These are phyloP conservation scores for Puya raimondii DNA, from an alignment of 176 grass and related monocot species.

Conservation along the genomic window DNA sequence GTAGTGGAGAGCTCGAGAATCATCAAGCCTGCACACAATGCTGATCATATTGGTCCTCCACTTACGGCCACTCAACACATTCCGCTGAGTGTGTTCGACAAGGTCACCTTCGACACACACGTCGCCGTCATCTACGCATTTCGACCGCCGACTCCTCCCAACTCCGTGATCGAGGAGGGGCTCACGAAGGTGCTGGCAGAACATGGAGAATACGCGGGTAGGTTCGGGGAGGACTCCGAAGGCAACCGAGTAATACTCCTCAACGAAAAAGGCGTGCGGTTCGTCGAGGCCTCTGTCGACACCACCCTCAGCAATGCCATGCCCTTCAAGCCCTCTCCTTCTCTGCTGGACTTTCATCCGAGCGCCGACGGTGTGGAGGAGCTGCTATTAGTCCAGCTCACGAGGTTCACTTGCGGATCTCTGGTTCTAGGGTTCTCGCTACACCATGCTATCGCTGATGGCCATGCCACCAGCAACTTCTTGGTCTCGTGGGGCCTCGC, in stretches of 20 bases:
- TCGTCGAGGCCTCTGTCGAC: constrained; percentile 50
- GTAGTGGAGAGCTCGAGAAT: constrained; percentile 33
- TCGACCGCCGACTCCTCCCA: constrained; percentile 43
- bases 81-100: constrained; percentile 55
- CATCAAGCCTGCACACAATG: constrained; percentile 35
- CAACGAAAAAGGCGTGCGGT: constrained; percentile 34
- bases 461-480: constrained; percentile 44
- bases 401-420: constrained; percentile 56
- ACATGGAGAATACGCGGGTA: constrained; percentile 50
- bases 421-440: constrained; percentile 29
- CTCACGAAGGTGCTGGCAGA: constrained; percentile 30
- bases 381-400: constrained; percentile 54
- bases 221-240: constrained; percentile 20
- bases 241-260: constrained; percentile 33
- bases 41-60: not conserved
- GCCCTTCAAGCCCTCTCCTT: constrained; percentile 36
- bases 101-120: constrained; percentile 44
- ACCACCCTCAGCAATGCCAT: constrained; percentile 20
- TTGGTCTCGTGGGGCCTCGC: constrained; percentile 52
- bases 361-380: constrained; percentile 24
- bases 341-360: constrained; percentile 38
- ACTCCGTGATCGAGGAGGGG: constrained; percentile 27
- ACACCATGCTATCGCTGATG: constrained; percentile 50
- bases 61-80: constrained; percentile 11
- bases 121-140: constrained; percentile 71